Evolutionary conservation across 2,329 filamentous ascomycete species (phyloP), one percentile per base, ranked within the genome.

Genomic region (Sporothrix euskadiensis): DNA sequence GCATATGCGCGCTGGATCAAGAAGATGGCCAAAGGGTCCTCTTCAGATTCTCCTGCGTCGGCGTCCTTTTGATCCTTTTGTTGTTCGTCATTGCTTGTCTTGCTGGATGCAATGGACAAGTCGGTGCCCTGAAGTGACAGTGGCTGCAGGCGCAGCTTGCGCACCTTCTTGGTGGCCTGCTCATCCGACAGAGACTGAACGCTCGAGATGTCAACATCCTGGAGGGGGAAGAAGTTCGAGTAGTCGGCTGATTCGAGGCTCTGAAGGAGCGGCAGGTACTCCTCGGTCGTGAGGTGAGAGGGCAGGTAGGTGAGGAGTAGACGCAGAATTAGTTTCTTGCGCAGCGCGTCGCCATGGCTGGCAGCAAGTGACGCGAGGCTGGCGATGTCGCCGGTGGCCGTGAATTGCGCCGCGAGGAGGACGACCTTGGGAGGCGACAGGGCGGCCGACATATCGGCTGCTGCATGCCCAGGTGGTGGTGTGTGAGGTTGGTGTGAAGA

Each of bases 251-350:
- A 82, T 56, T 83, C 84, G 74, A 94, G 82, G 71, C 89, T 85
- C 77, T 87, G 81, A 22, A 94, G 79, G 70, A 93, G 87, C 16
- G 83, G 83, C 22, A 88, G 83, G 79, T 94, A 94, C 63, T 84
- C 80, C n/a, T 81, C 82, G 5, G 93, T 89, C 5, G 87, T 87
- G 5, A 89, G 79, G 59, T 87, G 90, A 81, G 95, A 92, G 35
- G 94, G 93, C 0, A 97, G 85, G 79, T 91, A 93, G 26, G 91
- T 93, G 63, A 97, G 86, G 30, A 97, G 82, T 71, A 96, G 89
- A 61, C 91, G 89, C 73, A 96, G 84, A 32, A 93, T 80, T 16
- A 94, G 83, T 73, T 92, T 88, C 61, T 87, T 86, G 39, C 87
- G 85, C 72, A 96, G 84, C 52, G 90, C 85, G 72, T 86, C 83